Conservation (phyloP, 2,329 filamentous ascomycete species). For the Colletotrichum trifolii region DNA sequence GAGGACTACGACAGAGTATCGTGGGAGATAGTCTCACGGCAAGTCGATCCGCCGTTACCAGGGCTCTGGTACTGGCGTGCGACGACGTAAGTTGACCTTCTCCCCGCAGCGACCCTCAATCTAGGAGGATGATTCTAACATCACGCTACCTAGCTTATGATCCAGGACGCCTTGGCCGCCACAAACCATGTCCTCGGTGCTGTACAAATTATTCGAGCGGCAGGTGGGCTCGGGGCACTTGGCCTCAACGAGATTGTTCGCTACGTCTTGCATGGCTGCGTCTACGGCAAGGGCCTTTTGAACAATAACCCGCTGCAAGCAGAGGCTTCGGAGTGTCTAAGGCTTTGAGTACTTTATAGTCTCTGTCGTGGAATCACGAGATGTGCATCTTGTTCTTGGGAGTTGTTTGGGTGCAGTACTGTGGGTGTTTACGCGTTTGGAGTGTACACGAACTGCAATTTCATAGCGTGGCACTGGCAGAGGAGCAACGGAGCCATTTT, state of each 20-base stretch:
- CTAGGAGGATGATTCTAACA: no score
- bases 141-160: not conserved
- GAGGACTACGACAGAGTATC: not conserved
- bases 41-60: not conserved
- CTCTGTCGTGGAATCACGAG: no score
- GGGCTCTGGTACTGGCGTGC: not conserved
- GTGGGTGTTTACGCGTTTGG: no score
- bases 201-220: not conserved
- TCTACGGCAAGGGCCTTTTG: not conserved
- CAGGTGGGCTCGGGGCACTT: not conserved
- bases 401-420: no score
- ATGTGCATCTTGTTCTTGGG: no score
- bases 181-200: constrained; percentile 1
- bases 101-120: no score
- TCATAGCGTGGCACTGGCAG: no score
- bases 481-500: no score
- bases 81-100: constrained; percentile 1
- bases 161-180: not conserved
- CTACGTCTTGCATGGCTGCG: not conserved
- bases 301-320: not conserved
- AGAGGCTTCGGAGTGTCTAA: no score
- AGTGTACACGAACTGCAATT: no score
- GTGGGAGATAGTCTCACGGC: not conserved
- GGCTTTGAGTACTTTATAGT: no score
- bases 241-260: not conserved